phyloP scores from a whole-genome alignment of 2,329 filamentous ascomycete genomes.

The Falciphora oryzae region DNA sequence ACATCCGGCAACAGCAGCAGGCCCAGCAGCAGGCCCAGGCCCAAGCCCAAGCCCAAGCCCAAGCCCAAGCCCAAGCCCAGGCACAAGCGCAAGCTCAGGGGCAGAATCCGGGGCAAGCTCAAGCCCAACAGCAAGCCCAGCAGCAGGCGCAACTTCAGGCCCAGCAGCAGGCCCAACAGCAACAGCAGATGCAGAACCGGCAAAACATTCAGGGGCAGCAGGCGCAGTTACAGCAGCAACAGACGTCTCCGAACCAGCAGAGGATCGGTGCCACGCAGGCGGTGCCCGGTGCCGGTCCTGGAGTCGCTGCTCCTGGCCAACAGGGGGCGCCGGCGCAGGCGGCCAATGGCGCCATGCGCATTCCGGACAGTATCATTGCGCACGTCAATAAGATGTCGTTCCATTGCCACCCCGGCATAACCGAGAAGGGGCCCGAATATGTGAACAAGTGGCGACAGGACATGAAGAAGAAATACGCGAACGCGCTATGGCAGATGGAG shows the following conservation, averaged over 20 bases:
- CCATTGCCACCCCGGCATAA: slow-evolving; percentile 34
- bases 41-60: slow-evolving; percentile 14
- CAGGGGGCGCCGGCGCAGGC: slow-evolving; percentile 11
- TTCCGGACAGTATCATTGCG: slow-evolving; percentile 38
- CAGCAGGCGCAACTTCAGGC: slow-evolving; percentile 13
- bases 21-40: too few species aligned
- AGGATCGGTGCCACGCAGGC: neutral
- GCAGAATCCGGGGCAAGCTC: slow-evolving; percentile 21
- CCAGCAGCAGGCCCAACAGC: slow-evolving; percentile 16
- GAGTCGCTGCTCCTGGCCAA: slow-evolving; percentile 13
- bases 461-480: slow-evolving; percentile 39
- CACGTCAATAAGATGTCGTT: slow-evolving; percentile 45
- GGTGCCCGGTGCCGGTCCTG: slow-evolving; percentile 13
- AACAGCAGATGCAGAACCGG: slow-evolving; percentile 15
- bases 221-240: slow-evolving; percentile 12
- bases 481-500: slow-evolving; percentile 46
- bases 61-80: slow-evolving; percentile 13
- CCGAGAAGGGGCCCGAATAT: slow-evolving; percentile 37
- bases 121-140: slow-evolving; percentile 17
- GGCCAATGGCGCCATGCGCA: slow-evolving; percentile 5
- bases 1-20: slow-evolving; percentile 12
- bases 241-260: slow-evolving; percentile 13
- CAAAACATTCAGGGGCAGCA: slow-evolving; percentile 13
- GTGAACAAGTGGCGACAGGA: slow-evolving; percentile 42
- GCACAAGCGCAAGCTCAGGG: slow-evolving; percentile 17